Evolutionary conservation across 768 basidiomycete genomes (phyloP).

Genomic region (Podaxis pistillaris): DNA sequence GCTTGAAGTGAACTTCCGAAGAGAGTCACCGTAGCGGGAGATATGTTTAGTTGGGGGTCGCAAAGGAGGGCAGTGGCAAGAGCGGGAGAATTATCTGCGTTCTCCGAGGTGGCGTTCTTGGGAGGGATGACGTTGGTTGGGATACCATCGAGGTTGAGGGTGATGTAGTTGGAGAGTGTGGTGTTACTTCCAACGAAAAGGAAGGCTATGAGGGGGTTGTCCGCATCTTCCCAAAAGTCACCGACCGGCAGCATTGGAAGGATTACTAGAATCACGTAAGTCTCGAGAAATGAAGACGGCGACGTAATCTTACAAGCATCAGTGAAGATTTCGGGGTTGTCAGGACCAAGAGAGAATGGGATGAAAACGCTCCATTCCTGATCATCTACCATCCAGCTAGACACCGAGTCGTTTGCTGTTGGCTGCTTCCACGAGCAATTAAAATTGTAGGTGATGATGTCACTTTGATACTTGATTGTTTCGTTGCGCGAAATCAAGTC

Average conservation of each 20-base stretch:
- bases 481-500: background rate
- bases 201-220: background rate
- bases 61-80: background rate
- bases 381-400: background rate
- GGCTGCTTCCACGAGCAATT: conserved; percentile 1
- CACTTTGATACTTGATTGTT: conserved; percentile 1
- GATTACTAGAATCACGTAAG: background rate
- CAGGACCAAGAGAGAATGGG: background rate
- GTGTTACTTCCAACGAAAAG: conserved; percentile 8
- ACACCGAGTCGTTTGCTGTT: background rate
- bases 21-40: conserved; percentile 4
- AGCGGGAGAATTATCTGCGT: background rate
- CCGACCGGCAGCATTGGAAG: background rate
- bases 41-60: background rate
- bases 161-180: background rate
- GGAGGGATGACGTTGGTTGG: background rate
- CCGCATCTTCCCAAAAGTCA: background rate
- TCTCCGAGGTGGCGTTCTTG: too few species aligned
- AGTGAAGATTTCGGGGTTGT: background rate
- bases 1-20: background rate
- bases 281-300: background rate
- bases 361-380: background rate
- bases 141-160: background rate
- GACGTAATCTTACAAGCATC: background rate
- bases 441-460: conserved; percentile 2